Evolutionary conservation across 345 rosid genomes (phyloP), one percentile per base, ranked within the genome.

Genomic region (Aquilaria yunnanensis): DNA sequence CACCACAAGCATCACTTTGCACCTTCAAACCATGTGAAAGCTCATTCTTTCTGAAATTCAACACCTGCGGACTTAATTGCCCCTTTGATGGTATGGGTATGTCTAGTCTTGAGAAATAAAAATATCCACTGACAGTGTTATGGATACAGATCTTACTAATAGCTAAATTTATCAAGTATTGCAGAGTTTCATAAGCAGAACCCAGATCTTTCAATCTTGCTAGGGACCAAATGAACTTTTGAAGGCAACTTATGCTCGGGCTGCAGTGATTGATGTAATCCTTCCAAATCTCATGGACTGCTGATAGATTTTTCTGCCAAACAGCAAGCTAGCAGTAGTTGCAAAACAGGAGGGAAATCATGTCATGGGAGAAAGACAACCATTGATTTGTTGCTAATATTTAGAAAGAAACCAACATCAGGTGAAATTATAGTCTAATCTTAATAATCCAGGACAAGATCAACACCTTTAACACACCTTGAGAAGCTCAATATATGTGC

Each of bases 251-350:
- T 59, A 84, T 60, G 64, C 70, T 77, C 61, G 79, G 78, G 56
- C 76, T 83, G 72, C 84, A 87, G 76, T 77, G 78, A 74, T 81
- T 76, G 37, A 67, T 64, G 71, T 85, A 90, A 67, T 80, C 83
- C 68, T 79, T 76, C 95, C 87, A 81, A 47, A 93, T 81, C 29
- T 78, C 85, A 66, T 72, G 80, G 14, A 78, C 89, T 31, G 81
- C 83, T 51, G 79, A 68, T 52, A 74, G 75, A 72, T 81, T 82
- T 71, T 79, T 63, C 82, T 83, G 88, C 73, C 69, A 70, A 70
- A 85, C 92, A 70, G 98, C 97, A 72, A 93, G 80, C 97, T 93
- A 84, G 66, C 81, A 70, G 70, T 9, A 49, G 6, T 32, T 31
- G 31, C 23, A 52, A 51, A 51, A 48, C 14, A 29, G 12, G 32